Percentiles rank a stretch among this genome's conserved stretches.
phyloP scores from a whole-genome alignment of 805 yeast species.

The Barnettozyma populi region DNA sequence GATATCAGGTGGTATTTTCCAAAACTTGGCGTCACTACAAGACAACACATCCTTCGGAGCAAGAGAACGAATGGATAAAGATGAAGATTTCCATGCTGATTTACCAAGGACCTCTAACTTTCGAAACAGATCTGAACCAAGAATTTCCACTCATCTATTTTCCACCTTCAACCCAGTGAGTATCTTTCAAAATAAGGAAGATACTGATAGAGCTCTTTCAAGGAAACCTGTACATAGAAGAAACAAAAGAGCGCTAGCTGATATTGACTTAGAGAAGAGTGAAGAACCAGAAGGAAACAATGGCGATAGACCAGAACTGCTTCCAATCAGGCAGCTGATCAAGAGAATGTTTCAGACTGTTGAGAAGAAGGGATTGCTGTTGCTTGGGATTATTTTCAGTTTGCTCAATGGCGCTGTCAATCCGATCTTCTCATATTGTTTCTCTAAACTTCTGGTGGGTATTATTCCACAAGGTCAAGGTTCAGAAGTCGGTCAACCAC shows the following conservation, averaged over 20 bases:
- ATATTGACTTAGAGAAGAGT: background rate
- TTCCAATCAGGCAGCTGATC: conserved; percentile 27
- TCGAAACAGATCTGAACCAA: background rate
- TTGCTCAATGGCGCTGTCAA: conserved; percentile 55
- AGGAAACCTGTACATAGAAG: conserved; percentile 5
- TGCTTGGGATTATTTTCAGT: conserved; percentile 49
- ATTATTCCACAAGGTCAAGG: conserved; percentile 42
- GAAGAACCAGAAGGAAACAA: conserved; percentile 6
- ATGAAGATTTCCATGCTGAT: background rate
- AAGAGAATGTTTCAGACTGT: conserved; percentile 26
- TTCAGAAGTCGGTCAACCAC: conserved; percentile 27
- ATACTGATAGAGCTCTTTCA: background rate
- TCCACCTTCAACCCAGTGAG: conserved; percentile 19
- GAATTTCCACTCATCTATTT: conserved; percentile 17
- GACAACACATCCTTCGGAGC: conserved; percentile 6
- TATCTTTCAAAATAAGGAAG: conserved; percentile 12
- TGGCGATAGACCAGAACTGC: conserved; percentile 19
- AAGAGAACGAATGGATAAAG: background rate
- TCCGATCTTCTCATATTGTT: conserved; percentile 75
- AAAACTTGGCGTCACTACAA: conserved; percentile 17
- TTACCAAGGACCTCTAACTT: background rate
- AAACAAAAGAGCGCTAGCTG: conserved; percentile 1
- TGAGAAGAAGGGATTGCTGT: conserved; percentile 25
- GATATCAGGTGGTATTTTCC: conserved; percentile 13
- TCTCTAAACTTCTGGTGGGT: conserved; percentile 63